Evolutionary conservation across 345 rosid species (phyloP), one percentile per base, ranked within the genome.

Genomic region (Anacardium occidentale): DNA sequence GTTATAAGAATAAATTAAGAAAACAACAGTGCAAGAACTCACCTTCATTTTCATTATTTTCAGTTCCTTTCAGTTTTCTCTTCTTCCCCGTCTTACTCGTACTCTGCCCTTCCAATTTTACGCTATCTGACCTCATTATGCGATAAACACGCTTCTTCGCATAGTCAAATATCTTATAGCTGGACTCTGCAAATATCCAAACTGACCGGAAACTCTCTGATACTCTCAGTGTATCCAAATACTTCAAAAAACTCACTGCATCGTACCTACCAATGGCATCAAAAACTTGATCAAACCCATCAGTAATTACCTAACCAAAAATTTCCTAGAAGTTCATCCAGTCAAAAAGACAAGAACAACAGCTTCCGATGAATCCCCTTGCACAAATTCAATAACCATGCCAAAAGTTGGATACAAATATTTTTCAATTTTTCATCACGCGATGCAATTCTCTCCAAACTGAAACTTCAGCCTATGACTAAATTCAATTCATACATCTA

Each of bases 151-250:
- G 88, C 87, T 88, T 91, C 94, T 91, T 95, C 62, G 98, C 98
- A 78, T 84, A 89, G 77, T 95, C 99, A 85, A 95, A 95, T 74
- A 92, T 91, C 85, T 95, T 92, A 81, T 87, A 92, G 84, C 99
- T 92, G 56, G 99, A 84, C 82, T 92, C 98, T 40, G 99, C 97
- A 88, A 95, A 95, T 84, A 95, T 87, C 99, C 98, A 95, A 74
- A 95, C 97, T 73, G 99, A 91, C n/a, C 93, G 88, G 82, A 88
- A 92, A 83, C 97, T 95, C 87, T 95, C 97, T 0, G 99, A 89
- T 65, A 92, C 97, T 78, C 98, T 85, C 37, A 91, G 83, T 12
- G 99, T 89, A 82, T 95, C 93, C 96, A 95, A 88, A 73, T 91
- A 95, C 96, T 95, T 95, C 78, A 92, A 82, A 88, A 74, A 95